Evolutionary conservation across 331 rosid genomes (phyloP), one percentile per base, ranked within the genome.

Genomic region (Telfairia occidentalis): DNA sequence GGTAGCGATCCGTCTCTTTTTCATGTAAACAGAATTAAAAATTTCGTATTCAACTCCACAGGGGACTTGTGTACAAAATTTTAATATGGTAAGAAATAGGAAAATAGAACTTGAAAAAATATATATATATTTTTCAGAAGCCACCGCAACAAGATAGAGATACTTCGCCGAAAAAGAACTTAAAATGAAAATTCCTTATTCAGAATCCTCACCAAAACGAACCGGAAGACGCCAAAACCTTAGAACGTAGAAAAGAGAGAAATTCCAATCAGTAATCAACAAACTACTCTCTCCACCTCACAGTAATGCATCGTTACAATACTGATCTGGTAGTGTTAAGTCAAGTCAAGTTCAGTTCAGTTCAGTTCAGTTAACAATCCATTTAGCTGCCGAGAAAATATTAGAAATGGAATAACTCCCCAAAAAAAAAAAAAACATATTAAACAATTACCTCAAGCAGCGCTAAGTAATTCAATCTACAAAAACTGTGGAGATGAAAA

Each of bases 131-230:
- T 69, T 69, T 77, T 58, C 57, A 46, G 67, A 64, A 83, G 74
- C 6, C 35, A 77, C 10, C 46, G 34, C 11, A 75, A 81, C 71
- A 76, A 78, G 48, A 75, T 21, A 30, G 76, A 84, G 82, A 79
- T 59, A 75, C 87, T 83, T 87, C 84, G 81, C 85, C 84, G 80
- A 83, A 84, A 79, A 87, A 79, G 88, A 46, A 71, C 43, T 66
- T 76, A 65, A 88, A 85, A 86, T 83, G 84, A 78, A 91, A 86
- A 86, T 77, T 87, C 87, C 89, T 87, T 84, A 80, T 71, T 87
- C 92, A 88, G 89, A 82, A 88, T 85, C 89, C 97, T 91, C 98
- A 95, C 98, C 98, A 85, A 88, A 87, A 90, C 84, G 89, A 85
- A 87, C 77, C 80, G 74, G 87, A 83, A 78, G 82, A 88, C 87